Evolutionary conservation across 495 filamentous ascomycete genomes (phyloP), one percentile per base, ranked within the genome.

Genomic region (Parachaetomium inaequale): DNA sequence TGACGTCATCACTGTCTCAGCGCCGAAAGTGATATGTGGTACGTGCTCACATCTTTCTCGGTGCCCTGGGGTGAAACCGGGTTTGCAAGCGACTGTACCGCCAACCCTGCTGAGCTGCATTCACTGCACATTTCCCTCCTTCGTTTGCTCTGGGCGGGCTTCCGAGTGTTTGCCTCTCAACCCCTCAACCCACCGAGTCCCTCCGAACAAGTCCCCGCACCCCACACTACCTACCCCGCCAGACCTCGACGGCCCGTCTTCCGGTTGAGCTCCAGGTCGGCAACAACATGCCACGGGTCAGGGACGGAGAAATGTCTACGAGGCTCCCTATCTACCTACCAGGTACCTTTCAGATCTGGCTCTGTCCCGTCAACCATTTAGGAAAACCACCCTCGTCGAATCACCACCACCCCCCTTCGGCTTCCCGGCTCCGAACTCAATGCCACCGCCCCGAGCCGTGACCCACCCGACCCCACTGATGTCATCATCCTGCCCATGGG

Each of bases 391-490:
- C 36, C 36, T 36, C 34, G 7, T 10, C 45, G 1, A 5, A 3
- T 15, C 10, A 49, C 25, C n/a, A 26, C 15, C n/a, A 10, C 6
- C 50, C 21, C 12, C 4, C 19, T 19, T 55, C 52, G 52, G 52
- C 34, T 38, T 42, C 21, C 32, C 34, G 21, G 52, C 21, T 25
- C 52, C 34, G 23, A 40, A 12, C n/a, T 21, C 34, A 40, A 17
- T n/a, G n/a, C 21, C 25, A 17, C 26, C 45, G 4, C 45, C 45
- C 10, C 7, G 19, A 28, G 1, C 31, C 50, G 10, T 29, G 31
- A 10, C 31, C 29, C 50, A 36, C 26, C 42, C 36, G 46, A 34
- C 47, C 47, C 58, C 36, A 57, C 54, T 57, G 54, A 45, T 57
- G 54, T 45, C 38, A 57, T 57, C 54, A 31, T 14, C 8, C 15